A percentile compares a stretch with the other conserved stretches of the same genome.
These are phyloP conservation scores for Mytilinidion resinicola DNA, from an alignment of 495 filamentous ascomycete genomes.

Conservation along the genomic window DNA sequence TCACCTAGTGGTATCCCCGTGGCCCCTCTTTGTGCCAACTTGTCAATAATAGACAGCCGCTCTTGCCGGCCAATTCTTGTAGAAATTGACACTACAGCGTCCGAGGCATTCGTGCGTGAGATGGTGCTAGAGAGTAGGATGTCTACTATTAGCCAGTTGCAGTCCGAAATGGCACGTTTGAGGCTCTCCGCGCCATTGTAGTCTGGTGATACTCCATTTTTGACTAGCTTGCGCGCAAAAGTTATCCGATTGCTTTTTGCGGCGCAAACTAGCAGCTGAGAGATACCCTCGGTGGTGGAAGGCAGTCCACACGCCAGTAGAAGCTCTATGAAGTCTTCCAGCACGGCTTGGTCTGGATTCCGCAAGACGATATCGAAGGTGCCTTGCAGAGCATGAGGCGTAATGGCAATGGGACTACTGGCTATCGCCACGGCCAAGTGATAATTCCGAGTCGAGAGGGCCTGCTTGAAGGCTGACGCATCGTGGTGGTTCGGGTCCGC, in stretches of 20 bases:
- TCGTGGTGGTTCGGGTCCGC: slow-evolving; percentile 22
- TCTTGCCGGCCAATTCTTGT: not conserved
- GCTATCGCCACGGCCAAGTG: slow-evolving; percentile 14
- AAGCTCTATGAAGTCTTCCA: slow-evolving; percentile 17
- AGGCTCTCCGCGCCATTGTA: slow-evolving; percentile 19
- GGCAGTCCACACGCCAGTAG: slow-evolving; percentile 15
- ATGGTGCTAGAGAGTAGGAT: slow-evolving; percentile 8
- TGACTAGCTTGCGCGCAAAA: slow-evolving; percentile 14
- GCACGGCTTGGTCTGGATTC: slow-evolving; percentile 7
- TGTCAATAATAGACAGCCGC: slow-evolving; percentile 7
- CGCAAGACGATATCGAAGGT: slow-evolving; percentile 6
- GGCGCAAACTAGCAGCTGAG: slow-evolving; percentile 11
- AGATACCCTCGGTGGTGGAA: not conserved
- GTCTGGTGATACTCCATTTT: slow-evolving; percentile 10
- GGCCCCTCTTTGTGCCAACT: slow-evolving; percentile 13
- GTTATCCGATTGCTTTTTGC: slow-evolving; percentile 13
- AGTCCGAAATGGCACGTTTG: slow-evolving; percentile 4
- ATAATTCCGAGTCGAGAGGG: slow-evolving; percentile 9
- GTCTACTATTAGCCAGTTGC: slow-evolving; percentile 14
- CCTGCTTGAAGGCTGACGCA: slow-evolving; percentile 15
- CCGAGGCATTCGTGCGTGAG: slow-evolving; percentile 5
- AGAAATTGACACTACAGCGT: slow-evolving; percentile 7
- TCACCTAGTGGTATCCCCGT: slow-evolving; percentile 9
- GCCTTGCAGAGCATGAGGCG: slow-evolving; percentile 4
- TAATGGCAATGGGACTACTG: slow-evolving; percentile 8